These are phyloP conservation scores for Thelonectria rubi DNA, from an alignment of 2,329 filamentous ascomycete species.

Conservation along the genomic window DNA sequence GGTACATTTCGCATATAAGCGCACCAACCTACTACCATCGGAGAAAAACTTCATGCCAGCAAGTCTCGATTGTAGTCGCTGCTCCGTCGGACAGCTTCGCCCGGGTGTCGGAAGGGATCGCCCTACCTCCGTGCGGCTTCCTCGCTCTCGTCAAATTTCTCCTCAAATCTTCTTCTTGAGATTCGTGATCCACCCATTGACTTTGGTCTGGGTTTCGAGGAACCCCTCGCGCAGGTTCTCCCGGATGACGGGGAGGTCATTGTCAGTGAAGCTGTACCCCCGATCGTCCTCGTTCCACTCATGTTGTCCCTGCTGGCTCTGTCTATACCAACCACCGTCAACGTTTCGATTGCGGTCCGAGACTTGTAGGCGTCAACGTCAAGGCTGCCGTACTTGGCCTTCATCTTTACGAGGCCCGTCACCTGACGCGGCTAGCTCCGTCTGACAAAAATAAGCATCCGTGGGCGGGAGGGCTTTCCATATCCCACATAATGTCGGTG, in stretches of 20 bases:
- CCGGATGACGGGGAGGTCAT: slow-evolving; percentile 91
- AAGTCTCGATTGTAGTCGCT: slow-evolving; percentile 64
- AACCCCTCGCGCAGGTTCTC: slow-evolving; percentile 96
- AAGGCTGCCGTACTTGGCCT: too few relatives aligned
- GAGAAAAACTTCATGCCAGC: slow-evolving; percentile 70
- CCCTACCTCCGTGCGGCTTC: slow-evolving; percentile 46
- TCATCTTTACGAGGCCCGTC: too few relatives aligned
- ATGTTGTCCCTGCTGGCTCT: slow-evolving; percentile 41
- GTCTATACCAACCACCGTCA: slow-evolving; percentile 46
- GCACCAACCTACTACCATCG: slow-evolving; percentile 65
- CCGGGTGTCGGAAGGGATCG: slow-evolving; percentile 59
- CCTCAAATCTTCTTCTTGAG: slow-evolving; percentile 92
- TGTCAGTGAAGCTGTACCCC: slow-evolving; percentile 92
- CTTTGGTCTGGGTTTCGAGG: slow-evolving; percentile 88
- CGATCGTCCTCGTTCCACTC: slow-evolving; percentile 63
- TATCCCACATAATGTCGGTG: too few relatives aligned
- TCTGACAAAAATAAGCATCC: too few relatives aligned
- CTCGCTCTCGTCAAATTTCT: slow-evolving; percentile 80
- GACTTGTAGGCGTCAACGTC: slow-evolving; percentile 64
- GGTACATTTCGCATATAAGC: background rate
- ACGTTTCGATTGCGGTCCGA: slow-evolving; percentile 58
- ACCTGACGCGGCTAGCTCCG: too few relatives aligned
- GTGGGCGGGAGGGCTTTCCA: too few relatives aligned
- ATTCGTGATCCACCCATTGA: slow-evolving; percentile 91
- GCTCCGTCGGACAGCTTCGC: slow-evolving; percentile 64